phyloP scores from a whole-genome alignment of 306 rosid genomes.

The Citrullus mucosospermus region DNA sequence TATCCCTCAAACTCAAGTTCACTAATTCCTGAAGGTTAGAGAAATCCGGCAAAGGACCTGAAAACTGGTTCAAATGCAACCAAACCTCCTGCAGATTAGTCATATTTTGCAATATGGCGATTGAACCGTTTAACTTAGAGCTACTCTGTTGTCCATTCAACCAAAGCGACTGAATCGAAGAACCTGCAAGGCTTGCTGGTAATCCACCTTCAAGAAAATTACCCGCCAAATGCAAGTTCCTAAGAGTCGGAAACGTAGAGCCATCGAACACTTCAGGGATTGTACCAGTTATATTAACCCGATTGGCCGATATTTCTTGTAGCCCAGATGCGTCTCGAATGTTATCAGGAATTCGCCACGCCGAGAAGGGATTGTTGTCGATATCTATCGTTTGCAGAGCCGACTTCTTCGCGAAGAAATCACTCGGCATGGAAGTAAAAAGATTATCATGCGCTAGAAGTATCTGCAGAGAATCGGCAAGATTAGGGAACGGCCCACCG shows the following conservation, averaged over 20 bases:
- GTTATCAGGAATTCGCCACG: slow-evolving; percentile 44
- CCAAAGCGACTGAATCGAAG: slow-evolving; percentile 38
- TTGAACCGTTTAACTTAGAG: slow-evolving; percentile 51
- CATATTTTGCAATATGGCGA: slow-evolving; percentile 47
- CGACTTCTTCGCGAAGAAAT: slow-evolving; percentile 36
- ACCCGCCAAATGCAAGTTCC: slow-evolving; percentile 23
- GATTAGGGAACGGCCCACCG: slow-evolving; percentile 47
- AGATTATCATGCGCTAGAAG: slow-evolving; percentile 35
- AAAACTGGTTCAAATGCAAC: slow-evolving; percentile 50
- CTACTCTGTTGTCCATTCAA: slow-evolving; percentile 40
- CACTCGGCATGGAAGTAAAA: slow-evolving; percentile 33
- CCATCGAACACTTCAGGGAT: slow-evolving; percentile 44
- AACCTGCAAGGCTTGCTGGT: slow-evolving; percentile 35
- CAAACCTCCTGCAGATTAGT: slow-evolving; percentile 28
- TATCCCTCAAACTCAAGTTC: slow-evolving; percentile 44
- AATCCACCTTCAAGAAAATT: slow-evolving; percentile 47
- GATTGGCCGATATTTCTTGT: slow-evolving; percentile 25
- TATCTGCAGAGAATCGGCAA: slow-evolving; percentile 19
- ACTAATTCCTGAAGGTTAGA: slow-evolving; percentile 16
- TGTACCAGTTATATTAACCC: slow-evolving; percentile 26
- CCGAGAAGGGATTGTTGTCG: slow-evolving; percentile 31
- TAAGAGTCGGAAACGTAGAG: slow-evolving; percentile 29
- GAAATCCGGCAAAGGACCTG: slow-evolving; percentile 71
- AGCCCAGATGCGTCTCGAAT: slow-evolving; percentile 24
- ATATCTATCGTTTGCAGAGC: slow-evolving; percentile 23